Base-by-base conservation (phyloP, 306 rosid species). In the Cucurbita moschata region DNA sequence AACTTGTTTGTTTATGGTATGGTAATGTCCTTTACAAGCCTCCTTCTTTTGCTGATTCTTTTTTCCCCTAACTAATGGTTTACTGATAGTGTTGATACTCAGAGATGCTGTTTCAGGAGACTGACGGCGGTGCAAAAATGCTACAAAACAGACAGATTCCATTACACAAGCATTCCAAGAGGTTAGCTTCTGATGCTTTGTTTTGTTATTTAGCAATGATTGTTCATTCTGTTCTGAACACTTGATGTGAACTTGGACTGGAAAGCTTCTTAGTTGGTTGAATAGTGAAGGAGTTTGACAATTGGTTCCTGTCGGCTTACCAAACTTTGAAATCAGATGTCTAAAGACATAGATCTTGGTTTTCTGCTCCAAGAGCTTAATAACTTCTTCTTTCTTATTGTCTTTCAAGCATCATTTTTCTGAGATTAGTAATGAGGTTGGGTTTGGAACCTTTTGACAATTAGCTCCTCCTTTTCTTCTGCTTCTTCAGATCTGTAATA, bases 151-250 rank as follows among this genome's bases (percentile, higher is more conserved):
- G 77, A 80, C 82, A 87, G 67, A 81, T 80, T 70, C 77, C 89
- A 73, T 78, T 75, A 50, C 98, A 82, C 84, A 90, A 79, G 75
- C 96, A 97, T 79, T 94, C 95, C 37, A 83, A 79, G 83, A 94
- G 99, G 97, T 93, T 35, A 57, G 51, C 47, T 69, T 40, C 68
- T 61, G 26, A 65, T 80, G 40, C 44, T 63, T 23, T 80, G 50
- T 82, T 83, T 81, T 51, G 74, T 81, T 73, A 46, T 8, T 68
- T 79, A 43, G 76, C 30, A 71, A 78, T 76, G 73, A 75, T 61
- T 69, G 16, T 79, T 51, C 69, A 69, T 46, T 47, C 23, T 63
- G 38, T 61, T 59, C 30, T 15, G 43, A 42, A 71, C 21, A 11
- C 62, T 37, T 58, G 74, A 38, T 52, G 44, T 53, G 72, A 52